A percentile compares a stretch with the other conserved stretches of the same genome.
These are phyloP conservation scores for Candida railenensis DNA, from an alignment of 805 yeast genomes.

Conservation along the genomic window DNA sequence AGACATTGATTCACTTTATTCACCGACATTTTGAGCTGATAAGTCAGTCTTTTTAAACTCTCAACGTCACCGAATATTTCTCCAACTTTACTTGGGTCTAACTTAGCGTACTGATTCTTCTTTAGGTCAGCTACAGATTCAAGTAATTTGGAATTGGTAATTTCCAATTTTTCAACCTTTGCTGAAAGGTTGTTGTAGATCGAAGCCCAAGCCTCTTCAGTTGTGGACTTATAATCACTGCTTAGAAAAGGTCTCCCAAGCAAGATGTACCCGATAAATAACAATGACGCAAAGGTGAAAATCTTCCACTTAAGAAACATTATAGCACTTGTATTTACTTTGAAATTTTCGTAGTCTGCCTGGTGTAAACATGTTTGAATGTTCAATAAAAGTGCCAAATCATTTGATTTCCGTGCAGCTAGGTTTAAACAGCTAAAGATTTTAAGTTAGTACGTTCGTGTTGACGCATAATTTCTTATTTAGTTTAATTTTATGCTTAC, in stretches of 20 bases:
- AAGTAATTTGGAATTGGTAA: not conserved
- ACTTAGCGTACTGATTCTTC: not conserved
- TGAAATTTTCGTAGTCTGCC: constrained; percentile 9
- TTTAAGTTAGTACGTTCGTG: not conserved
- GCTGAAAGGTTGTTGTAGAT: not conserved
- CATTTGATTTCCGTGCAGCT: constrained; percentile 12
- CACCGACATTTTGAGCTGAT: not conserved
- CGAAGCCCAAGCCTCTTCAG: not conserved
- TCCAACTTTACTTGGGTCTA: not conserved
- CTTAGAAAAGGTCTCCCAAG: no score
- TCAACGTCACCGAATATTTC: not conserved
- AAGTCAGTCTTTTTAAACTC: not conserved
- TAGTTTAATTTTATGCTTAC: not conserved
- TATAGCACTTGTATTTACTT: not conserved
- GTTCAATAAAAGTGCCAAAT: constrained; percentile 18
- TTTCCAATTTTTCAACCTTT: not conserved
- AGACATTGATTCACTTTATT: not conserved
- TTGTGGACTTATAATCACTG: no score
- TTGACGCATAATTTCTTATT: not conserved
- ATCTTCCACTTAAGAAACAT: not conserved
- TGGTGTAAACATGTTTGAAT: constrained; percentile 26
- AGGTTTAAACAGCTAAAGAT: constrained; percentile 15
- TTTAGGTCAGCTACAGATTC: not conserved
- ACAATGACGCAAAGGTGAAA: not conserved
- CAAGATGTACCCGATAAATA: not conserved